A percentile compares a stretch with the other conserved stretches of the same genome.
phyloP scores from a whole-genome alignment of 1,284 basidiomycete genomes.

The Austroboletus rostrupii region DNA sequence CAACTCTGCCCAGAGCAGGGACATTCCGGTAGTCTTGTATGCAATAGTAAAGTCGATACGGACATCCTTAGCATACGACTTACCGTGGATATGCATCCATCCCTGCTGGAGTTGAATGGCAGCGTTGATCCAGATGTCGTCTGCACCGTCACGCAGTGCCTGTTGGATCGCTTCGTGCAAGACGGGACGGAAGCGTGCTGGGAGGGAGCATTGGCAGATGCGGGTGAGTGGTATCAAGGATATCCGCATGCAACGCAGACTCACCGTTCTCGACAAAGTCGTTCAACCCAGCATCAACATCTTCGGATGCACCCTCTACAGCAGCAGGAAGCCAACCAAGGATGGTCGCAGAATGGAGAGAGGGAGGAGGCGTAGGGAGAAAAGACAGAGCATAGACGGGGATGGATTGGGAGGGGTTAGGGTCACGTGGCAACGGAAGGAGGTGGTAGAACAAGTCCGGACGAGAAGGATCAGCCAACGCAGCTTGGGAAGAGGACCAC shows the following conservation, averaged over 20 bases:
- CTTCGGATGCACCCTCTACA: conserved; percentile 22
- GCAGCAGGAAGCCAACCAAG: conserved; percentile 70
- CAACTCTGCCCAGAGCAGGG: conserved; percentile 66
- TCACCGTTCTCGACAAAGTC: conserved; percentile 69
- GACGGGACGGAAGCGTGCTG: conserved; percentile 56
- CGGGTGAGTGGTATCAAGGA: neutral
- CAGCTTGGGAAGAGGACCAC: conserved; percentile 17
- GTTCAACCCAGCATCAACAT: conserved; percentile 50
- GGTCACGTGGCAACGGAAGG: conserved; percentile 46
- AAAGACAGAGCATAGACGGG: conserved; percentile 67
- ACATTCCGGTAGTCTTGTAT: conserved; percentile 64
- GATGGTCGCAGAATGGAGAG: conserved; percentile 46
- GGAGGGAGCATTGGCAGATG: neutral
- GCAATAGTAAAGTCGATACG: neutral
- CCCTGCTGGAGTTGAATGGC: conserved; percentile 64
- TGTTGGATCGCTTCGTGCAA: conserved; percentile 57
- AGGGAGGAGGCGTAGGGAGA: conserved; percentile 41
- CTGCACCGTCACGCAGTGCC: conserved; percentile 52
- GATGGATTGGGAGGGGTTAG: conserved; percentile 39
- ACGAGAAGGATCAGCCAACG: conserved; percentile 48
- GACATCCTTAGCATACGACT: conserved; percentile 12
- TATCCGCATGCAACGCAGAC: conserved; percentile 24
- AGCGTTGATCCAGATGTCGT: conserved; percentile 61
- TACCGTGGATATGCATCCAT: conserved; percentile 84
- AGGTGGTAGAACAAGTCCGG: conserved; percentile 69